phyloP scores from a whole-genome alignment of 257 asterid species.

The Leonotis leonurus region DNA sequence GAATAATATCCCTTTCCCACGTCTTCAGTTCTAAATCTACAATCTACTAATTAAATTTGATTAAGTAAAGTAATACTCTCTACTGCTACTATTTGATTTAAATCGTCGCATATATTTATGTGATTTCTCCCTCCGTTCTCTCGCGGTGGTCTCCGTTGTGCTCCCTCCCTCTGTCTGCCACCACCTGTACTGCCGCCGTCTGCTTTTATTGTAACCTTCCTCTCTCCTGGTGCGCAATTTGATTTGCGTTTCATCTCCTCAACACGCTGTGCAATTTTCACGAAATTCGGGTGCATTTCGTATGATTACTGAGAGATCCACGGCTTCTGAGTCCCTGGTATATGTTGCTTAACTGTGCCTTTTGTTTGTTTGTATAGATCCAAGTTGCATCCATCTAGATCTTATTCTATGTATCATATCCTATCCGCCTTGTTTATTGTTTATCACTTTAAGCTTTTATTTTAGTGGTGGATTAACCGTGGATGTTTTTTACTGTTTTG shows the following conservation, averaged over 20 bases:
- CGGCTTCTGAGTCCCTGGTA: slow-evolving; percentile 1
- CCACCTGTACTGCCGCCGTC: slow-evolving; percentile 7
- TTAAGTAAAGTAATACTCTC: too few relatives aligned
- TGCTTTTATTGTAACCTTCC: neutral
- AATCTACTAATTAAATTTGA: too few relatives aligned
- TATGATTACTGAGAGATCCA: slow-evolving; percentile 22
- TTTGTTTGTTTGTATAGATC: slow-evolving; percentile 15
- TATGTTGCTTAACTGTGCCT: neutral
- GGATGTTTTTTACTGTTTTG: neutral
- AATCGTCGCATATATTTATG: neutral
- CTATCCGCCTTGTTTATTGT: neutral
- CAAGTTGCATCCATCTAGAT: neutral
- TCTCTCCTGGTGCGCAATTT: neutral
- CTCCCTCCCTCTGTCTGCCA: slow-evolving; percentile 1
- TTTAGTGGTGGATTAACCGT: neutral
- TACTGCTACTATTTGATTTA: too few relatives aligned
- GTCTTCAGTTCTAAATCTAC: neutral
- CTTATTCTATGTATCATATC: neutral
- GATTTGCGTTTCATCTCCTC: neutral
- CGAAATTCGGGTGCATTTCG: slow-evolving; percentile 15
- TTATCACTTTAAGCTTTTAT: neutral
- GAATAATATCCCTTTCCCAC: neutral
- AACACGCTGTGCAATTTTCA: neutral
- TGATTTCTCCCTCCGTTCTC: slow-evolving; percentile 9
- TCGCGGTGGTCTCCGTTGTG: too few relatives aligned